Base-by-base conservation (phyloP, 208 protist genomes). In the Trichomonas tenax region DNA sequence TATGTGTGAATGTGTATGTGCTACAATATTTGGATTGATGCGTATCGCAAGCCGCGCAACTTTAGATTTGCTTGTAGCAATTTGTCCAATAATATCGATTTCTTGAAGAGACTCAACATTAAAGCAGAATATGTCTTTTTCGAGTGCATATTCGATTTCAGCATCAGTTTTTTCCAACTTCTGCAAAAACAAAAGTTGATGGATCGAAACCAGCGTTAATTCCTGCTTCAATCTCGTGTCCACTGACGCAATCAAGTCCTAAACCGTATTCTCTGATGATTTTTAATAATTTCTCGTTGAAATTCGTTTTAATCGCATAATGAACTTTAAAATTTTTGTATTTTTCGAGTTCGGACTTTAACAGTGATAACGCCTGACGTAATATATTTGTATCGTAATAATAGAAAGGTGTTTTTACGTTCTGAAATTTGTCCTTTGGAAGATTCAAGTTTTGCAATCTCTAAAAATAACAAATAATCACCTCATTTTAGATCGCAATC, bases 301-400 rank as follows among this genome's bases (percentile, higher is more conserved):
- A 26, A 46, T 89, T 89, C 15, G 82, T n/a, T 89, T 89, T 89
- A 0, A 89, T 89, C 34, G 82, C 82, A 89, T 89, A 89, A 89
- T 46, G 41, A 8, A 89, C 41, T 46, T 48, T 48, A 41, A 44
- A 46, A 89, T 89, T 46, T 46, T 48, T 89, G 34, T 89, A 48
- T 41, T 89, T 89, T 8, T 8, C 1, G 58, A n/a, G 21, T 72
- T 72, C 58, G 26, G 8, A n/a, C 26, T 17, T 72, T 31, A 72
- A 8, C 11, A 72, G 58, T n/a, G 11, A 17, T 26, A 72, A n/a
- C 26, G 58, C 26, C 26, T 72, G 11, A n/a, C 58, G 11, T n/a
- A 72, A 21, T n/a, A 26, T 6, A 72, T 17, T 21, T 31, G 58
- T 72, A 72, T 72, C 58, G 58, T 72, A 72, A 72, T n/a, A 72